These are phyloP conservation scores for Fusarium pseudocircinatum DNA, from an alignment of 2,329 filamentous ascomycete species.

Conservation along the genomic window DNA sequence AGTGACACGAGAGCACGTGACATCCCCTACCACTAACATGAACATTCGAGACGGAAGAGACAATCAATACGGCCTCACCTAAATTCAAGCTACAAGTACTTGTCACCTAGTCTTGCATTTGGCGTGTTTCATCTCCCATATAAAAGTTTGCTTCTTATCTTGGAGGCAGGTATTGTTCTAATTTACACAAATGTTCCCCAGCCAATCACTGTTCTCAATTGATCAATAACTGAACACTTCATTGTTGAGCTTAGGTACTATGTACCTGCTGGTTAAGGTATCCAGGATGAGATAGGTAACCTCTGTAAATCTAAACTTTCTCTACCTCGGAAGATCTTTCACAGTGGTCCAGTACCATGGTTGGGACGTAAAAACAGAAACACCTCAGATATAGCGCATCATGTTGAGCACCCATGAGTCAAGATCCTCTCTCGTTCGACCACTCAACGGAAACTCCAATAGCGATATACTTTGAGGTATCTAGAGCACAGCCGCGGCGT, in stretches of 20 bases:
- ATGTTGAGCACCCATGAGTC: not conserved
- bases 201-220: not conserved
- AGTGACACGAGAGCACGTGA: conserved; percentile 29
- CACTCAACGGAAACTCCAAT: not conserved
- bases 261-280: not conserved
- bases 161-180: not conserved
- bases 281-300: not conserved
- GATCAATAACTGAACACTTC: not conserved
- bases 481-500: not conserved
- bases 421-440: not conserved
- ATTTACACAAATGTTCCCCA: not conserved
- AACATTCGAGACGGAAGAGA: not conserved
- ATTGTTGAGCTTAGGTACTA: not conserved
- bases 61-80: not conserved
- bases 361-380: not conserved
- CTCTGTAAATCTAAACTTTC: not conserved
- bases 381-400: not conserved
- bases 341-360: not conserved
- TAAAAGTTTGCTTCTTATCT: not conserved
- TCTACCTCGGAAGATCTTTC: not conserved
- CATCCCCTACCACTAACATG: not conserved
- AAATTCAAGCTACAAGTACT: not conserved
- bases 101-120: not conserved
- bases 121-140: too few relatives aligned
- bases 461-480: not conserved